Evolutionary conservation across 306 rosid genomes (phyloP).

Genomic region (Ceratonia siliqua): DNA sequence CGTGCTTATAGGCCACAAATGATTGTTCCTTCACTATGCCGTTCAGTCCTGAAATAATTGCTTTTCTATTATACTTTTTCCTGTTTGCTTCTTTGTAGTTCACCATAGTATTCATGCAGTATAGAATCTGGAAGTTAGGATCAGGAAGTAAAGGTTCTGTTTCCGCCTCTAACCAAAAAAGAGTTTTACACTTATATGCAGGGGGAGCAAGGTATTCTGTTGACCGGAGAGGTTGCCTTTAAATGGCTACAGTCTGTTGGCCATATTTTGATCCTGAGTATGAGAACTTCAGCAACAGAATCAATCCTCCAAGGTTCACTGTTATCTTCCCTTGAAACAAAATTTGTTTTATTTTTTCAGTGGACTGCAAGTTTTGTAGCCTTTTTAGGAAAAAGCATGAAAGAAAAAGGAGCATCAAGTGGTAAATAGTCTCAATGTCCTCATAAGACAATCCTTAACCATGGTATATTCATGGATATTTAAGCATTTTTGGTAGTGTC

Average conservation of each 20-base stretch:
- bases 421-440: background rate
- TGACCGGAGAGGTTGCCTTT: conserved; percentile 24
- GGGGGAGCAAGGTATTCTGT: conserved; percentile 31
- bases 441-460: background rate
- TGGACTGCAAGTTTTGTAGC: background rate
- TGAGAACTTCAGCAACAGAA: conserved; percentile 75
- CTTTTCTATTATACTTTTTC: background rate
- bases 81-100: background rate
- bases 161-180: conserved; percentile 3
- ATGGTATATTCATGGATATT: conserved; percentile 8
- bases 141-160: background rate
- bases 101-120: background rate
- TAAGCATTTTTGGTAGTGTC: conserved; percentile 4
- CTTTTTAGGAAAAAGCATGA: background rate
- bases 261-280: conserved; percentile 92
- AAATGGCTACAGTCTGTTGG: conserved; percentile 72
- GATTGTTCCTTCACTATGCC: background rate
- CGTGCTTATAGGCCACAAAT: too few relatives aligned
- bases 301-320: conserved; percentile 81
- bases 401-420: conserved; percentile 2
- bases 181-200: conserved; percentile 24
- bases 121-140: background rate
- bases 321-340: conserved; percentile 13
- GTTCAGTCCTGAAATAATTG: background rate
- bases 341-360: background rate